Conservation (phyloP, 2,329 filamentous ascomycete species). For the Didymella exigua region DNA sequence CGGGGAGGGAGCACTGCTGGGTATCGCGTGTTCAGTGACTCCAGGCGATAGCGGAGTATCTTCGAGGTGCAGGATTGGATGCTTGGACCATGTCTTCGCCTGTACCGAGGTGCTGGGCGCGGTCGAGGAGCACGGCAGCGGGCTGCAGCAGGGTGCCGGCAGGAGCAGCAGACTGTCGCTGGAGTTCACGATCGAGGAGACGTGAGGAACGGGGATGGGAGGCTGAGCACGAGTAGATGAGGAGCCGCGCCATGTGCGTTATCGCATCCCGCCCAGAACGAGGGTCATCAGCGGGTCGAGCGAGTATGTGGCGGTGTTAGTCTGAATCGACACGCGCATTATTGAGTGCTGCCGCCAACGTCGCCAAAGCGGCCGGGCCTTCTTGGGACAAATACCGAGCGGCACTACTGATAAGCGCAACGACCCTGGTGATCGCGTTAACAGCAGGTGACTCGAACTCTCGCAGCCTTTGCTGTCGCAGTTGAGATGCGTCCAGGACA, state of each 20-base stretch:
- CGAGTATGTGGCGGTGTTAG: conserved; percentile 18
- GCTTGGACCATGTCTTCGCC: conserved; percentile 47
- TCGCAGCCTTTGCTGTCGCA: background rate
- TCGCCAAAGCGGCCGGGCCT: conserved; percentile 15
- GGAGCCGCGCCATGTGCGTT: conserved; percentile 13
- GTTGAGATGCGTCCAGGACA: background rate
- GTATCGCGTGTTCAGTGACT: conserved; percentile 38
- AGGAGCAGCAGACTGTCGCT: conserved; percentile 7
- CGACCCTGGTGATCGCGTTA: conserved; percentile 3
- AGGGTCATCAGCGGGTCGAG: conserved; percentile 19
- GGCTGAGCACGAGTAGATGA: conserved; percentile 11
- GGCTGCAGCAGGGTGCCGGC: conserved; percentile 1
- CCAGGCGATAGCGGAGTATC: conserved; percentile 26
- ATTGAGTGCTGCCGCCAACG: conserved; percentile 13
- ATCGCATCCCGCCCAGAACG: conserved; percentile 12
- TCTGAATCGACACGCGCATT: conserved; percentile 7
- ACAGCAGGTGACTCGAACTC: background rate
- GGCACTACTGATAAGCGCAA: conserved; percentile 14
- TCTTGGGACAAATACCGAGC: conserved; percentile 14
- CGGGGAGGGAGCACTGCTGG: conserved; percentile 49
- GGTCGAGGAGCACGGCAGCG: conserved; percentile 5
- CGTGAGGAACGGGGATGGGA: background rate
- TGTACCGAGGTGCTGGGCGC: conserved; percentile 32
- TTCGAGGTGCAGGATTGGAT: conserved; percentile 23
- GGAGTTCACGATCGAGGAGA: conserved; percentile 4